These are phyloP conservation scores for Cyberlindnera xylosilytica DNA, from an alignment of 805 yeast species.

Conservation along the genomic window DNA sequence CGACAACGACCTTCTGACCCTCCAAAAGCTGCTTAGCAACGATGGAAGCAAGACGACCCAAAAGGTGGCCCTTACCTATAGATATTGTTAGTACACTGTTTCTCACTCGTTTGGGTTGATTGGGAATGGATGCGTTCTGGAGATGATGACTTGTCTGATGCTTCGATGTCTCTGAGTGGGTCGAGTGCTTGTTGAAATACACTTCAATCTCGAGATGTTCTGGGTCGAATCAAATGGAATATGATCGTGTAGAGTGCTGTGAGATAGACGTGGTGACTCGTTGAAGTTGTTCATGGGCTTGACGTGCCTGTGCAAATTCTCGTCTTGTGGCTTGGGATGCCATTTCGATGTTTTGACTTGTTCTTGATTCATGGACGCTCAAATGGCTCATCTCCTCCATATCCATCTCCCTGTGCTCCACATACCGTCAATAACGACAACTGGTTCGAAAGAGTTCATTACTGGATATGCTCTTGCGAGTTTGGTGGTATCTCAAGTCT, in stretches of 20 bases:
- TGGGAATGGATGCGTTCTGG: background rate
- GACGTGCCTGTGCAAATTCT: background rate
- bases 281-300: background rate
- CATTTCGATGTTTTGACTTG: background rate
- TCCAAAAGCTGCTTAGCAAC: slow-evolving; percentile 97
- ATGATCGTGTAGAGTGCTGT: too few relatives aligned
- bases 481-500: slow-evolving; percentile 1
- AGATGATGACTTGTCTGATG: background rate
- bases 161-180: too few relatives aligned
- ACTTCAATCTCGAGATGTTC: too few relatives aligned
- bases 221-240: too few relatives aligned
- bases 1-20: slow-evolving; percentile 97
- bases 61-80: slow-evolving; percentile 93
- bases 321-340: background rate
- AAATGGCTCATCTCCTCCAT: background rate
- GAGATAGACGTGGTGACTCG: too few relatives aligned
- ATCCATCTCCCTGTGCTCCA: slow-evolving; percentile 17
- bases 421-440: slow-evolving; percentile 95
- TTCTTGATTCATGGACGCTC: background rate
- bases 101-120: background rate
- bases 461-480: slow-evolving; percentile 21
- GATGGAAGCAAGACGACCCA: slow-evolving; percentile 99
- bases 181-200: too few relatives aligned
- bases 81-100: slow-evolving; percentile 21
- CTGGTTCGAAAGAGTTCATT: slow-evolving; percentile 81